Percentiles rank a stretch among this genome's conserved stretches.
Evolutionary conservation across 2,329 filamentous ascomycete genomes (phyloP).

Genomic region (Huntiella savannae): DNA sequence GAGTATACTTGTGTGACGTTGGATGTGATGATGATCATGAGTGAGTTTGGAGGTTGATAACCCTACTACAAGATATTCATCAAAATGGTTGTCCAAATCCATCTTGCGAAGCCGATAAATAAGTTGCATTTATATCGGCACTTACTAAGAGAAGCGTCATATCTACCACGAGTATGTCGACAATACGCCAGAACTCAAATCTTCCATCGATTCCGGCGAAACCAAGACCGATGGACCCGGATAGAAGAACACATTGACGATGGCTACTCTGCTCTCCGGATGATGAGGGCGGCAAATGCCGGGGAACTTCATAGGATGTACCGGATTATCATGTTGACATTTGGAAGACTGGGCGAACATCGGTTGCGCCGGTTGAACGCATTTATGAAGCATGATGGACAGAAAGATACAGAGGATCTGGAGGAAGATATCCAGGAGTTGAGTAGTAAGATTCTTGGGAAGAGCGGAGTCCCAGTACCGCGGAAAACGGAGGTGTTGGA

Average conservation of each 20-base stretch:
- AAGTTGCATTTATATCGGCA: slow-evolving; percentile 34
- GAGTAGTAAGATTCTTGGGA: neutral
- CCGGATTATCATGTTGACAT: slow-evolving; percentile 28
- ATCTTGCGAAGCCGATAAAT: slow-evolving; percentile 15
- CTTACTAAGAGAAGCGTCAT: slow-evolving; percentile 40
- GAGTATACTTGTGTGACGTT: too few relatives aligned
- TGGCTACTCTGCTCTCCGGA: slow-evolving; percentile 26
- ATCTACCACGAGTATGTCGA: slow-evolving; percentile 35
- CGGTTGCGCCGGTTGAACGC: slow-evolving; percentile 28
- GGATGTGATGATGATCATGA: too few relatives aligned
- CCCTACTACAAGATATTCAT: neutral
- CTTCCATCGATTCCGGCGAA: slow-evolving; percentile 26
- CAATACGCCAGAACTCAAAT: slow-evolving; percentile 26
- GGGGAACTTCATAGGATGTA: slow-evolving; percentile 30
- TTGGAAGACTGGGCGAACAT: slow-evolving; percentile 33
- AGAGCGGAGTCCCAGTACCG: neutral
- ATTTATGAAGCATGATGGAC: slow-evolving; percentile 21
- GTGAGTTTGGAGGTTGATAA: too few relatives aligned
- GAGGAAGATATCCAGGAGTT: slow-evolving; percentile 16
- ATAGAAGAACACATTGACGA: slow-evolving; percentile 19
- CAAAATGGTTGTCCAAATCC: slow-evolving; percentile 14
- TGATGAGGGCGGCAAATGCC: slow-evolving; percentile 32
- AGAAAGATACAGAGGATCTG: slow-evolving; percentile 24
- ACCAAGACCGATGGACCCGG: slow-evolving; percentile 17
- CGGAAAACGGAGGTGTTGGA: slow-evolving; percentile 21